phyloP scores from a whole-genome alignment of 2,329 filamentous ascomycete genomes.

The Bipolaris gigantea region DNA sequence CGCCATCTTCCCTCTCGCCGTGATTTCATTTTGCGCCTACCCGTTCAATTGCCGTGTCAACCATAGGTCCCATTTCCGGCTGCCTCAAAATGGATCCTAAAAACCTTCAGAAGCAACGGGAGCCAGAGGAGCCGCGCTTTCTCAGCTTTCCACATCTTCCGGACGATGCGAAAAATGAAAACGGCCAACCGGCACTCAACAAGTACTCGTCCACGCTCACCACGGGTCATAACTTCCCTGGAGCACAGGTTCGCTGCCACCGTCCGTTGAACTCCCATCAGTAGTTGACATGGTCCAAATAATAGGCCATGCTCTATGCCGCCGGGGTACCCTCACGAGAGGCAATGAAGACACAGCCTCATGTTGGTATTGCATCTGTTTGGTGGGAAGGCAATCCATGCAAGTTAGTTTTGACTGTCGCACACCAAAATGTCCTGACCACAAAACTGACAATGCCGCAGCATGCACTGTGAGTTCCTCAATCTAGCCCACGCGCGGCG shows the following conservation, averaged over 20 bases:
- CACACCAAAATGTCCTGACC: conserved; percentile 9
- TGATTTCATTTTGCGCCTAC: not conserved
- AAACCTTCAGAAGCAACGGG: conserved; percentile 41
- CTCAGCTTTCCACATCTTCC: conserved; percentile 61
- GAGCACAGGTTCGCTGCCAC: conserved; percentile 68
- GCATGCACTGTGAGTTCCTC: conserved; percentile 53
- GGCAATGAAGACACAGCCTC: conserved; percentile 86
- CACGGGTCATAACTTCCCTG: conserved; percentile 84
- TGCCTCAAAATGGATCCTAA: conserved; percentile 39
- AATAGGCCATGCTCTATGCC: conserved; percentile 91
- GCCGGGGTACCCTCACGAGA: conserved; percentile 82
- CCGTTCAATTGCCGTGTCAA: not conserved
- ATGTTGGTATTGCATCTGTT: conserved; percentile 86
- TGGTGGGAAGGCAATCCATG: conserved; percentile 99
- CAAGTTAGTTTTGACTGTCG: conserved; percentile 63
- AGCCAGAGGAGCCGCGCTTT: conserved; percentile 51
- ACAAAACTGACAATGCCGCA: conserved; percentile 35
- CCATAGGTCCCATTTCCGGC: not conserved
- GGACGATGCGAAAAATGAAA: conserved; percentile 54
- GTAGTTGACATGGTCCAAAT: conserved; percentile 9
- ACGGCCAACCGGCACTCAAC: conserved; percentile 72
- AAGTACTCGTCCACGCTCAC: conserved; percentile 84
- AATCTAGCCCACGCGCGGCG: conserved; percentile 4
- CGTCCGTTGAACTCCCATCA: not conserved
- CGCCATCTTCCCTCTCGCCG: not conserved